These are phyloP conservation scores for Aspergillus thermomutatus DNA, from an alignment of 2,329 filamentous ascomycete species.

Conservation along the genomic window DNA sequence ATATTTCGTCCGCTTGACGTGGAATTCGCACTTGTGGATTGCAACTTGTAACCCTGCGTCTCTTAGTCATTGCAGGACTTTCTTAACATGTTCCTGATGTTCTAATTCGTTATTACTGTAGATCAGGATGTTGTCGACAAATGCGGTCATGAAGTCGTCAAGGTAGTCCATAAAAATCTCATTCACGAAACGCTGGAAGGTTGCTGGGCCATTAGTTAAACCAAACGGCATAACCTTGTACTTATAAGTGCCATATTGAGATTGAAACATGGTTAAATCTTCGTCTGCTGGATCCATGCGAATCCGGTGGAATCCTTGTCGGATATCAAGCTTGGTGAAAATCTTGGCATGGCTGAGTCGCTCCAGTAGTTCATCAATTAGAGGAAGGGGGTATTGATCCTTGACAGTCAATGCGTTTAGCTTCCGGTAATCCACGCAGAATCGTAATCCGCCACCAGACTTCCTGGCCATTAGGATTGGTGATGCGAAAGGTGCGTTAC, in stretches of 20 bases:
- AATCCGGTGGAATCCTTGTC: conserved; percentile 1
- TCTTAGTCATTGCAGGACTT: conserved; percentile 9
- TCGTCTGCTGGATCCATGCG: neutral
- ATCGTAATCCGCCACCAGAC: too few species aligned
- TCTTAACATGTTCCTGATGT: conserved; percentile 3
- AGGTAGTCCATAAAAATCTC: too few species aligned
- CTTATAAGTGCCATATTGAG: neutral
- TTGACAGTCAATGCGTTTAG: conserved; percentile 31
- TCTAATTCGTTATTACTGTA: conserved; percentile 1
- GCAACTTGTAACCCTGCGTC: conserved; percentile 16
- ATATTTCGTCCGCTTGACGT: conserved; percentile 25
- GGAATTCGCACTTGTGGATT: conserved; percentile 29
- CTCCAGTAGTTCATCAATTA: conserved; percentile 24
- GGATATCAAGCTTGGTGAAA: conserved; percentile 23
- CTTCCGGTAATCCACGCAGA: too few species aligned
- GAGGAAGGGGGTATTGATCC: conserved; percentile 20
- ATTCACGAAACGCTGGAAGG: conserved; percentile 4
- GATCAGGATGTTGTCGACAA: conserved; percentile 9
- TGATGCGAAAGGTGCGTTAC: too few species aligned
- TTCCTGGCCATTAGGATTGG: too few species aligned
- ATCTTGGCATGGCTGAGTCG: conserved; percentile 7
- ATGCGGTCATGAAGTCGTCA: neutral
- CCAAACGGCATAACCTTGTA: neutral
- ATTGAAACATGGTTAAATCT: neutral
- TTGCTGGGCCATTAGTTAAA: conserved; percentile 5